Percentiles rank a stretch among this genome's conserved stretches.
phyloP scores from a whole-genome alignment of 345 rosid genomes.

The Eucalyptus dawsonii region DNA sequence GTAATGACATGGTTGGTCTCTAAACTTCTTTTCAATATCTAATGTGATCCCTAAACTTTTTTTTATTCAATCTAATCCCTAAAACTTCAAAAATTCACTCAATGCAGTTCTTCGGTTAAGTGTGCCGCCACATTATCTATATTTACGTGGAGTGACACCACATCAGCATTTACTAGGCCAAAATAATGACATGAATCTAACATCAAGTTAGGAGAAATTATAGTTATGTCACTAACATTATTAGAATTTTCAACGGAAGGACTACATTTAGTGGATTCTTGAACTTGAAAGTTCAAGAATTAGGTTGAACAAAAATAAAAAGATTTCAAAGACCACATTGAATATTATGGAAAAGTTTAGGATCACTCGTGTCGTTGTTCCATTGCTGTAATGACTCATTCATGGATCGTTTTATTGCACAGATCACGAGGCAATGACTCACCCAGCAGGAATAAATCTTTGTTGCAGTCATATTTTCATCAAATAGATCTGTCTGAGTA shows the following conservation, averaged over 20 bases:
- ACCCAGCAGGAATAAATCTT: not conserved
- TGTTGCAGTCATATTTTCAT: not conserved
- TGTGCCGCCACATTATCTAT: fast-evolving
- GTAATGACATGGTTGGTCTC: not conserved
- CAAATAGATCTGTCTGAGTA: not conserved
- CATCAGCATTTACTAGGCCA: not conserved
- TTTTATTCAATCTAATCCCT: not conserved
- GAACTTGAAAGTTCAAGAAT: not conserved
- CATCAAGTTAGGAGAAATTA: not conserved
- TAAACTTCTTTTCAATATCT: not conserved
- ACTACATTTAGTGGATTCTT: not conserved
- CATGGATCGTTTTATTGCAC: not conserved
- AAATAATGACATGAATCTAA: not conserved
- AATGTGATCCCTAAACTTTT: not conserved
- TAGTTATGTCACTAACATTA: fast-evolving
- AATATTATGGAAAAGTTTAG: not conserved
- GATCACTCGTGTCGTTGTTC: not conserved
- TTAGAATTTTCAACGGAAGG: not conserved
- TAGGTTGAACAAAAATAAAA: not conserved
- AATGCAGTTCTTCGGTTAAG: not conserved
- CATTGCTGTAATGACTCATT: not conserved
- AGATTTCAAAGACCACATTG: not conserved
- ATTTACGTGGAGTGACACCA: not conserved
- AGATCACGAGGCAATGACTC: not conserved
- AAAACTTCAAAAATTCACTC: not conserved